Conservation (phyloP, 108 stramenopile species). For the Schizochytrium sp. region DNA sequence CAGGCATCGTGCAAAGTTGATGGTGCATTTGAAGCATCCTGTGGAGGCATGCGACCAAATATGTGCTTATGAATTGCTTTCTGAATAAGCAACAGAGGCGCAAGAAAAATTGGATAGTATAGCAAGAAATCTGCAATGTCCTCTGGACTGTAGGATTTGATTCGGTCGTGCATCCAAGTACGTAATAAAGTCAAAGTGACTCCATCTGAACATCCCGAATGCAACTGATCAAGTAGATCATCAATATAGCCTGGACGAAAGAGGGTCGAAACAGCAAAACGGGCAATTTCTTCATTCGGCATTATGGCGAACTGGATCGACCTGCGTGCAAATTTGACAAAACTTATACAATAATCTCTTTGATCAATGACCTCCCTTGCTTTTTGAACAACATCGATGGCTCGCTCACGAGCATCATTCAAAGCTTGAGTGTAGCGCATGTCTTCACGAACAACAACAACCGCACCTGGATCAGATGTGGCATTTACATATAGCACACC, state of each 20-base stretch:
- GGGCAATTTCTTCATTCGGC: neutral
- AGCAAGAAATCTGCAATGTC: neutral
- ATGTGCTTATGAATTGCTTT: neutral
- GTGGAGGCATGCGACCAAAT: neutral
- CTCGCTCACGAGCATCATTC: neutral
- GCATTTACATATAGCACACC: neutral
- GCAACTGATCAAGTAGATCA: neutral
- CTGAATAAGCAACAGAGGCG: constrained; percentile 32
- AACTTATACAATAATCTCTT: neutral
- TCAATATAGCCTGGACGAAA: neutral
- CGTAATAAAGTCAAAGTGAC: neutral
- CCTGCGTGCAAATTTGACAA: constrained; percentile 17
- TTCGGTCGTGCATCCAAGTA: constrained; percentile 6
- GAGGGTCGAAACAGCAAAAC: neutral
- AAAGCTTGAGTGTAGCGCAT: neutral
- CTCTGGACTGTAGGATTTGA: neutral
- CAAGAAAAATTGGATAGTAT: constrained; percentile 29
- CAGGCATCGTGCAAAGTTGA: neutral
- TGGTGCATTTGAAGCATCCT: neutral
- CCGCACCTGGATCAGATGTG: too few relatives aligned
- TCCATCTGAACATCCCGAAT: neutral
- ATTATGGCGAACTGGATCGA: neutral
- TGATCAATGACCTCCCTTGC: neutral
- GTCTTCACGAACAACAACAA: neutral
- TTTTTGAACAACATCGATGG: constrained; percentile 53